A percentile compares a stretch with the other conserved stretches of the same genome.
Conservation (phyloP, 1,284 basidiomycete genomes). For the Coniophora puteana region DNA sequence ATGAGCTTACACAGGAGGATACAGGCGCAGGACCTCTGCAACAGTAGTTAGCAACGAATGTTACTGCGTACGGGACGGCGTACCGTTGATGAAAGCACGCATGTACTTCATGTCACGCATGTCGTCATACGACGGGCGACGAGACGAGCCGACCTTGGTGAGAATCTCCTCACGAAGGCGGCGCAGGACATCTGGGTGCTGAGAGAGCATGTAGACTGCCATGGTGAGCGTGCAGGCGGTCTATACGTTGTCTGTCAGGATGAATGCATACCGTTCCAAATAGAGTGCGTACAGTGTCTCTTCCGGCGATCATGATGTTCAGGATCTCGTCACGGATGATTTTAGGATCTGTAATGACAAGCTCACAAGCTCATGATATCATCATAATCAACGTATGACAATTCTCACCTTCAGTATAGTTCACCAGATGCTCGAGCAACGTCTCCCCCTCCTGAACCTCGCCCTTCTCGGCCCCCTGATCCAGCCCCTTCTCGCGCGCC, state of each 20-base stretch:
- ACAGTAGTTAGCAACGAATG: not conserved
- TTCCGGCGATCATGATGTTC: slow-evolving; percentile 47
- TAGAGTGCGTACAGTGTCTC: slow-evolving; percentile 39
- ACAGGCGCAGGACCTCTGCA: slow-evolving; percentile 58
- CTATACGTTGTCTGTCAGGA: slow-evolving; percentile 19
- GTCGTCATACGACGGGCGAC: slow-evolving; percentile 47
- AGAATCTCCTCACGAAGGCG: slow-evolving; percentile 55
- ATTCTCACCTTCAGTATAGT: slow-evolving; percentile 23
- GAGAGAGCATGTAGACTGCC: slow-evolving; percentile 50
- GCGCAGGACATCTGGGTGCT: slow-evolving; percentile 41
- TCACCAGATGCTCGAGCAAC: slow-evolving; percentile 27
- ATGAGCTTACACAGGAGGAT: slow-evolving; percentile 51
- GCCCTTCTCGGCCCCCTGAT: slow-evolving; percentile 12
- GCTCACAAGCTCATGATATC: not conserved
- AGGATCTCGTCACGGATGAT: slow-evolving; percentile 47
- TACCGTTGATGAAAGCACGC: slow-evolving; percentile 57
- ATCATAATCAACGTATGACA: not conserved
- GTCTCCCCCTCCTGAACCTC: slow-evolving; percentile 24
- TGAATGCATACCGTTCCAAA: slow-evolving; percentile 3
- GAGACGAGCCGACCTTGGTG: slow-evolving; percentile 37
- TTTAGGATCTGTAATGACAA: slow-evolving; percentile 19
- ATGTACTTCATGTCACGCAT: slow-evolving; percentile 57
- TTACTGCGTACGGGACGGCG: no score
- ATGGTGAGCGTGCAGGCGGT: slow-evolving; percentile 55
- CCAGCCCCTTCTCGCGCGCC: slow-evolving; percentile 11